A percentile compares a stretch with the other conserved stretches of the same genome.
These are phyloP conservation scores for Samsoniella hepiali DNA, from an alignment of 2,329 filamentous ascomycete genomes.

Conservation along the genomic window DNA sequence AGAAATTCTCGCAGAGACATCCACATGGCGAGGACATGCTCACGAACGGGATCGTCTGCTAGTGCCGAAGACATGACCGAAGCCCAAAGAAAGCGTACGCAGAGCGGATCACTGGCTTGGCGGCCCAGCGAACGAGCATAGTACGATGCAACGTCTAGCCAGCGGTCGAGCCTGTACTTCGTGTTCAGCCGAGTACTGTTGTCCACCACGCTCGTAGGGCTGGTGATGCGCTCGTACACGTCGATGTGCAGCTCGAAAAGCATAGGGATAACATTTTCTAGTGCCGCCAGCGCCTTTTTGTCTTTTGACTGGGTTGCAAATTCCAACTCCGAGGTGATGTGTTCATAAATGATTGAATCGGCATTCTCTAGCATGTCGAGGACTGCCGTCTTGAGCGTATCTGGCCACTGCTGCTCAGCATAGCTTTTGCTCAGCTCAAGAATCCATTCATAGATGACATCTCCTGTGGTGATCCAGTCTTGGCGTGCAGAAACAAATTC, in stretches of 20 bases:
- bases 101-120: slow-evolving; percentile 37
- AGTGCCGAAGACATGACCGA: slow-evolving; percentile 52
- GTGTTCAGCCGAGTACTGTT: slow-evolving; percentile 47
- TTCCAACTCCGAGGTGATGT: slow-evolving; percentile 42
- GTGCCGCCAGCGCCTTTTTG: slow-evolving; percentile 22
- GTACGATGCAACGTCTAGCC: slow-evolving; percentile 49
- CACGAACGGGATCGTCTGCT: slow-evolving; percentile 49
- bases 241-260: slow-evolving; percentile 61
- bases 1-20: slow-evolving; percentile 54
- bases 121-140: slow-evolving; percentile 38
- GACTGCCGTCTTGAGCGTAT: slow-evolving; percentile 53
- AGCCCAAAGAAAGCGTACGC: slow-evolving; percentile 56
- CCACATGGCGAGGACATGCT: slow-evolving; percentile 58
- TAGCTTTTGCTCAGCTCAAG: slow-evolving; percentile 50
- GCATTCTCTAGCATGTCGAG: slow-evolving; percentile 54
- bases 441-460: slow-evolving; percentile 59
- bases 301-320: slow-evolving; percentile 20
- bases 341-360: slow-evolving; percentile 51
- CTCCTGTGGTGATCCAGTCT: slow-evolving; percentile 52
- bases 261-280: slow-evolving; percentile 52
- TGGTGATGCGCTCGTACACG: slow-evolving; percentile 56
- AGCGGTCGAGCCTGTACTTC: slow-evolving; percentile 48
- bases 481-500: slow-evolving; percentile 40
- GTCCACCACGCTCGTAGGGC: slow-evolving; percentile 54
- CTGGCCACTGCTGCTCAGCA: slow-evolving; percentile 53